Evolutionary conservation across 2,329 filamentous ascomycete species (phyloP).

Genomic region (Neopestalotiopsis clavispora): DNA sequence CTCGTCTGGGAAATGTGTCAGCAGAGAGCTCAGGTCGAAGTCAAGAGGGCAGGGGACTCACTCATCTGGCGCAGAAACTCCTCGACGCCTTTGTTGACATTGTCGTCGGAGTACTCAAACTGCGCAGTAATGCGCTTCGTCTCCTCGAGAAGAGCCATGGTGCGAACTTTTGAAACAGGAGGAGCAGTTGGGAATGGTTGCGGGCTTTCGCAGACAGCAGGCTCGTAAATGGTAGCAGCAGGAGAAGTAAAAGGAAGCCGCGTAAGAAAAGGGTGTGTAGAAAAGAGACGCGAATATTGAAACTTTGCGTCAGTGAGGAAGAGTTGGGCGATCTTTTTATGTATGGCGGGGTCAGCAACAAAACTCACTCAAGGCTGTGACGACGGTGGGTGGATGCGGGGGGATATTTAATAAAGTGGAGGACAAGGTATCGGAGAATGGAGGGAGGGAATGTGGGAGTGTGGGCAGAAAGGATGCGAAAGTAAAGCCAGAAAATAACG

Average conservation of each 20-base stretch:
- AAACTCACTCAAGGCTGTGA: conserved; percentile 9
- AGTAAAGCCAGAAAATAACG: conserved; percentile 25
- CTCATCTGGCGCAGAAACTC: conserved; percentile 90
- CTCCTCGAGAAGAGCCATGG: conserved; percentile 70
- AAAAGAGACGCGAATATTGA: conserved; percentile 41
- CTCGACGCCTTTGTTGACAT: conserved; percentile 79
- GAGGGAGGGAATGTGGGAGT: conserved; percentile 23
- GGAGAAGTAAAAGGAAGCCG: conserved; percentile 46
- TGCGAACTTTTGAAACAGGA: conserved; percentile 59
- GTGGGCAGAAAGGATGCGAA: conserved; percentile 22
- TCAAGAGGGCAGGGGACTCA: conserved; percentile 36
- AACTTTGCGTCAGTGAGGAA: conserved; percentile 56
- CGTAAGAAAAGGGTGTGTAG: conserved; percentile 37
- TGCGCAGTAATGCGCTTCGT: conserved; percentile 80
- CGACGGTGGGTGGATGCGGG: conserved; percentile 21
- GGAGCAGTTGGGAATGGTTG: conserved; percentile 58
- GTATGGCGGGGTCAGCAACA: conserved; percentile 27
- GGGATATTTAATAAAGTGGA: conserved; percentile 18
- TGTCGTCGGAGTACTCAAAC: conserved; percentile 81
- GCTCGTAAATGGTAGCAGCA: conserved; percentile 45
- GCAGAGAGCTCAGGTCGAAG: not conserved
- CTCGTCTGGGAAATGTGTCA: conserved; percentile 62
- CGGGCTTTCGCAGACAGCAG: conserved; percentile 59
- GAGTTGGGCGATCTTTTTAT: conserved; percentile 54
- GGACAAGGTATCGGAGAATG: conserved; percentile 1